Conservation (phyloP, 179 eudicot genomes). For the Heliamphora pulchella region DNA sequence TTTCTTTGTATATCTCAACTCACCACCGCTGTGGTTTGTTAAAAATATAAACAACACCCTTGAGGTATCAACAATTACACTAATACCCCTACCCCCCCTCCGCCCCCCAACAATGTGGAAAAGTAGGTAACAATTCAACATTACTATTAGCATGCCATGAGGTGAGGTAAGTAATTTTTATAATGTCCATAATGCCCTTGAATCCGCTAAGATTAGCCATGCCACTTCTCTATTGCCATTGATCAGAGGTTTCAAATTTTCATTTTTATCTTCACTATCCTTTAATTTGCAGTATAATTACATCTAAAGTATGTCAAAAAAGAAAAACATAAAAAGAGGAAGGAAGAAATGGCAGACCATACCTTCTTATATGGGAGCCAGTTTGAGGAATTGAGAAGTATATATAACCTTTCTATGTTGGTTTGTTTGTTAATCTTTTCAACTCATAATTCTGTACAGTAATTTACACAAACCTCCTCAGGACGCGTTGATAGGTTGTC, state of each 20-base stretch:
- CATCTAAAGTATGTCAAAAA: background rate
- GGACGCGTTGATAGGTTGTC: background rate
- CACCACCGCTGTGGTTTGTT: too few species aligned
- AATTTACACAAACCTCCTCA: slow-evolving; percentile 20
- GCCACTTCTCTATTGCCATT: background rate
- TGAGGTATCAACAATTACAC: too few species aligned
- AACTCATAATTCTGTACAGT: slow-evolving; percentile 24
- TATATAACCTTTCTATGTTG: slow-evolving; percentile 11
- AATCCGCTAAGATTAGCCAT: too few species aligned
- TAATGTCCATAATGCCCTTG: too few species aligned
- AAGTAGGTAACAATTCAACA: too few species aligned
- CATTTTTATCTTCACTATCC: background rate
- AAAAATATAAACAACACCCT: too few species aligned
- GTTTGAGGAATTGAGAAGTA: background rate
- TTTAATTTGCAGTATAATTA: slow-evolving; percentile 2
- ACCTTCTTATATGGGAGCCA: background rate
- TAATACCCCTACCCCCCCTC: too few species aligned
- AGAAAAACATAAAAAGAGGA: background rate
- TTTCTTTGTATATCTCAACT: too few species aligned
- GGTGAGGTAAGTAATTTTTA: too few species aligned
- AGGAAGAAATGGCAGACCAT: slow-evolving; percentile 3
- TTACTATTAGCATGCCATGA: too few species aligned
- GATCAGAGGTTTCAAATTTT: background rate
- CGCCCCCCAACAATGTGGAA: too few species aligned
- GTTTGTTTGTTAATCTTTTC: slow-evolving; percentile 3